These are phyloP conservation scores for Auriculariales sp. DNA, from an alignment of 768 basidiomycete species.

Conservation along the genomic window DNA sequence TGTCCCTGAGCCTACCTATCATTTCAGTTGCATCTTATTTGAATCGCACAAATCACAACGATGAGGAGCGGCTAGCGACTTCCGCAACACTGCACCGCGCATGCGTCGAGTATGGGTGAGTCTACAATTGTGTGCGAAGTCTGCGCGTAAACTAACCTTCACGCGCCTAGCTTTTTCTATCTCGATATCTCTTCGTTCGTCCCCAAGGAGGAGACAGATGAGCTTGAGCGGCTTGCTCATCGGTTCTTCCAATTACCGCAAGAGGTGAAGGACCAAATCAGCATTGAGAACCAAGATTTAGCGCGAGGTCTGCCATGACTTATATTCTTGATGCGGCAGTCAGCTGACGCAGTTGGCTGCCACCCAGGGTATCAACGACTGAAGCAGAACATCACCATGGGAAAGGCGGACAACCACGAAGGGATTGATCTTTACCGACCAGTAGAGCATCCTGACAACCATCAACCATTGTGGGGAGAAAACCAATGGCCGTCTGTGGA, in stretches of 20 bases:
- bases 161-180: constrained; percentile 93
- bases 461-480: constrained; percentile 61
- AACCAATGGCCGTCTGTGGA: constrained; percentile 70
- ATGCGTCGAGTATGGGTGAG: constrained; percentile 66
- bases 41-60: constrained; percentile 13
- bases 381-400: constrained; percentile 76
- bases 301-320: constrained; percentile 46
- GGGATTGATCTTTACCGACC: constrained; percentile 72
- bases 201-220: constrained; percentile 42
- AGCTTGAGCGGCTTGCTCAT: constrained; percentile 47
- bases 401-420: constrained; percentile 76
- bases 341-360: background rate
- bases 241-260: constrained; percentile 62
- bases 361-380: constrained; percentile 60
- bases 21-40: constrained; percentile 61
- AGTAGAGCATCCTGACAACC: constrained; percentile 52
- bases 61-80: constrained; percentile 20
- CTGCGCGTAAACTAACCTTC: no score
- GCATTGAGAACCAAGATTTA: constrained; percentile 50
- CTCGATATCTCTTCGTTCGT: constrained; percentile 52
- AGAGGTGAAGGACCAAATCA: constrained; percentile 66
- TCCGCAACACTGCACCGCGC: constrained; percentile 48
- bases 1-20: constrained; percentile 35
- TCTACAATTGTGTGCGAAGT: no score
- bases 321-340: background rate